Percentiles rank a stretch among this genome's conserved stretches.
Conservation (phyloP, 2,329 filamentous ascomycete genomes). For the Phaeosphaeria sp. region DNA sequence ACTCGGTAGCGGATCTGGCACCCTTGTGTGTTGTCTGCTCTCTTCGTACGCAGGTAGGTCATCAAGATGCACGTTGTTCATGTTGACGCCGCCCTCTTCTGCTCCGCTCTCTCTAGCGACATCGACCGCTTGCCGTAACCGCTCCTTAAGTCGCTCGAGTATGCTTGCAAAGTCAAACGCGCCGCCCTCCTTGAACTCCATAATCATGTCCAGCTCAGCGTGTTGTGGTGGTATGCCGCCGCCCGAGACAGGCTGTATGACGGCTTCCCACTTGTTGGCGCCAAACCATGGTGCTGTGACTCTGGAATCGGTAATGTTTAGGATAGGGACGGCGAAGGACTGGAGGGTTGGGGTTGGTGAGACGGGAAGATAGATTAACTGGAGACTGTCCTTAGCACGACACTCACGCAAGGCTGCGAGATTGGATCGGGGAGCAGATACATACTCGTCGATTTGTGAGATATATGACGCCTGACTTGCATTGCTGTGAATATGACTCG, state of each 20-base stretch:
- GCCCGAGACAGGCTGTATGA: slow-evolving; percentile 79
- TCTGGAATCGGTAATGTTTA: slow-evolving; percentile 85
- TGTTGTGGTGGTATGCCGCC: slow-evolving; percentile 81
- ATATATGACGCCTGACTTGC: slow-evolving; percentile 76
- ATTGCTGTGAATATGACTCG: slow-evolving; percentile 71
- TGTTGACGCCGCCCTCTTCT: slow-evolving; percentile 56
- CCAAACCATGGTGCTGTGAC: slow-evolving; percentile 91
- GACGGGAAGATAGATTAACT: slow-evolving; percentile 88
- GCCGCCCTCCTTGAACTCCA: slow-evolving; percentile 95
- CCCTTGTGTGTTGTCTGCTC: slow-evolving; percentile 49
- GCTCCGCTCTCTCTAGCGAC: slow-evolving; percentile 70
- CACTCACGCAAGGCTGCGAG: background rate
- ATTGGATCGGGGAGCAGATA: background rate
- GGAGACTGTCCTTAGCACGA: slow-evolving; percentile 8
- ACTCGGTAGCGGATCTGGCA: slow-evolving; percentile 40
- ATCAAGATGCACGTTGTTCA: slow-evolving; percentile 76
- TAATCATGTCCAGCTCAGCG: slow-evolving; percentile 76
- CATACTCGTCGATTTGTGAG: slow-evolving; percentile 85
- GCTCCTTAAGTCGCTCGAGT: slow-evolving; percentile 84
- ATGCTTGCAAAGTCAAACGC: slow-evolving; percentile 86
- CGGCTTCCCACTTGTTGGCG: slow-evolving; percentile 85
- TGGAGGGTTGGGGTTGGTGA: slow-evolving; percentile 72
- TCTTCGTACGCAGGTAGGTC: slow-evolving; percentile 88
- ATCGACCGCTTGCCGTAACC: slow-evolving; percentile 80
- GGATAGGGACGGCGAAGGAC: slow-evolving; percentile 87